These are phyloP conservation scores for Jamesozyma lodderae DNA, from an alignment of 805 yeast genomes.

Conservation along the genomic window DNA sequence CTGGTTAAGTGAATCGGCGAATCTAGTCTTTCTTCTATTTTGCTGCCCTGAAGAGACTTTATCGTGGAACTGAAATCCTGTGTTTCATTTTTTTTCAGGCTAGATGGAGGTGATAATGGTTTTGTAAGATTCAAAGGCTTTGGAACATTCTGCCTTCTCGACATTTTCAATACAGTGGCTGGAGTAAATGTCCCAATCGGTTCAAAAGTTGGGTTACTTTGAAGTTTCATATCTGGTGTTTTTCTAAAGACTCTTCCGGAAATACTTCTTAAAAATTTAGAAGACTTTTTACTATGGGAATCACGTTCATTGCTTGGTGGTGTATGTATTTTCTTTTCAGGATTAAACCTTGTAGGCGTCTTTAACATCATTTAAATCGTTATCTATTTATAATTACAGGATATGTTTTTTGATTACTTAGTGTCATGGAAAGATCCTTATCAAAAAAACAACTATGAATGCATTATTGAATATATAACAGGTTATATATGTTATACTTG, in stretches of 20 bases:
- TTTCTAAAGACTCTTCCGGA: constrained; percentile 23
- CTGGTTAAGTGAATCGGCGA: constrained; percentile 8
- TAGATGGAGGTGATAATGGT: constrained; percentile 23
- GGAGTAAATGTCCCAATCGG: constrained; percentile 6
- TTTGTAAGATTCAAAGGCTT: constrained; percentile 15
- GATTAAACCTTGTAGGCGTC: constrained; percentile 13
- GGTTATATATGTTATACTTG: too few species aligned
- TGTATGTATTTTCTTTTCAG: constrained; percentile 23
- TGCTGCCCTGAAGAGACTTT: neutral
- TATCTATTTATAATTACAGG: neutral
- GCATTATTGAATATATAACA: too few species aligned
- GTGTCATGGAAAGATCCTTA: too few species aligned
- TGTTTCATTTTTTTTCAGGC: constrained; percentile 8
- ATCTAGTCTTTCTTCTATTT: neutral
- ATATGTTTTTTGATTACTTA: neutral
- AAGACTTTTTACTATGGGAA: constrained; percentile 8
- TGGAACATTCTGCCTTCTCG: constrained; percentile 15
- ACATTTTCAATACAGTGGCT: constrained; percentile 6
- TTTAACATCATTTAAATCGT: constrained; percentile 5
- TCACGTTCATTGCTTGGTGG: constrained; percentile 28
- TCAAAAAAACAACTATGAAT: too few species aligned
- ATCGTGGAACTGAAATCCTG: constrained; percentile 1
- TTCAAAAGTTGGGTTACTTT: constrained; percentile 4
- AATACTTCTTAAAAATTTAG: constrained; percentile 20
- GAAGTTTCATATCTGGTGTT: constrained; percentile 10